Evolutionary conservation across 2,329 filamentous ascomycete species (phyloP).

Genomic region (Fusarium equiseti): DNA sequence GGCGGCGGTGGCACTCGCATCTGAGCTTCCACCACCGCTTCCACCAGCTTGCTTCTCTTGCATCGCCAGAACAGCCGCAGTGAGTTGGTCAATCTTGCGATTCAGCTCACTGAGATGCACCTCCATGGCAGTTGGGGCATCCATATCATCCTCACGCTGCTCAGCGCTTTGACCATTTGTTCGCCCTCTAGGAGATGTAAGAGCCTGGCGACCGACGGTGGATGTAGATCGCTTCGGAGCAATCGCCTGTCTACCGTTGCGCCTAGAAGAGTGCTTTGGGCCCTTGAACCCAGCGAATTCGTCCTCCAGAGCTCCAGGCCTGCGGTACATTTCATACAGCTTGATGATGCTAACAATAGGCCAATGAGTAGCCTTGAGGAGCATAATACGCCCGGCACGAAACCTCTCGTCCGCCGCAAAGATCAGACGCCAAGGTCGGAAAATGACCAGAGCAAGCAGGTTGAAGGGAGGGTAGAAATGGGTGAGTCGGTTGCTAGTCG

Average conservation of each 20-base stretch:
- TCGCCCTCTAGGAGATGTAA: constrained; percentile 37
- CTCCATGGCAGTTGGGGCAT: constrained; percentile 59
- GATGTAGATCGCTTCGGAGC: constrained; percentile 37
- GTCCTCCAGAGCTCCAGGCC: constrained; percentile 53
- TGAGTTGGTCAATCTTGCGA: constrained; percentile 70
- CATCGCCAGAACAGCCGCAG: constrained; percentile 63
- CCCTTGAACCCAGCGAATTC: constrained; percentile 64
- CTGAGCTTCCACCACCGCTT: constrained; percentile 13
- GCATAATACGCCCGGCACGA: constrained; percentile 69
- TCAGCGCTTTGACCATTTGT: constrained; percentile 30
- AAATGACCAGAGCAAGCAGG: constrained; percentile 76
- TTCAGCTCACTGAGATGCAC: constrained; percentile 66
- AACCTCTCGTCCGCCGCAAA: constrained; percentile 72
- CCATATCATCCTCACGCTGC: constrained; percentile 52
- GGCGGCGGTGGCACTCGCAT: constrained; percentile 17
- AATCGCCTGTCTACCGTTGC: constrained; percentile 34
- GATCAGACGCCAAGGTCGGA: constrained; percentile 78
- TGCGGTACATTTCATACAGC: constrained; percentile 70
- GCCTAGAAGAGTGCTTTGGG: constrained; percentile 51
- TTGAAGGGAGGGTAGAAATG: constrained; percentile 81
- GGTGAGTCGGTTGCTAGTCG: constrained; percentile 75
- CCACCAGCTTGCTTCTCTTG: constrained; percentile 54
- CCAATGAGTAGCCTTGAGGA: constrained; percentile 73
- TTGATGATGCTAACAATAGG: constrained; percentile 78
- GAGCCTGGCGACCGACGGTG: constrained; percentile 26